Percentiles rank a stretch among this genome's conserved stretches.
These are phyloP conservation scores for Gossypium ekmanianum DNA, from an alignment of 345 rosid genomes.

Conservation along the genomic window DNA sequence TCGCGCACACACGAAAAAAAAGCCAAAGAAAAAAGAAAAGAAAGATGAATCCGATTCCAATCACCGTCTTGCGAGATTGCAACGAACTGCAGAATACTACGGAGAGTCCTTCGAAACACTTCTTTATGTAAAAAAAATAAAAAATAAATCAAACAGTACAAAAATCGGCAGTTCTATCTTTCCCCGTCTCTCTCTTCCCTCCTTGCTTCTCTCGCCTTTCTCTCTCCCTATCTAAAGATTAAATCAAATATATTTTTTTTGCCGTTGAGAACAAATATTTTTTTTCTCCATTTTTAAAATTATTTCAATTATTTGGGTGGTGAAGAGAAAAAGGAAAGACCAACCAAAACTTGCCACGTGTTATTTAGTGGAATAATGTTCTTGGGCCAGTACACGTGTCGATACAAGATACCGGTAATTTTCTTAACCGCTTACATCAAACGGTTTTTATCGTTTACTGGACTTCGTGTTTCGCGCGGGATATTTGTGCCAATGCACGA, in stretches of 20 bases:
- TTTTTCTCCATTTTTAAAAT: not conserved
- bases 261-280: not conserved
- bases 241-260: no score
- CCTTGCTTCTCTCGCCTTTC: not conserved
- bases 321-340: not conserved
- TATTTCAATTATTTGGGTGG: not conserved
- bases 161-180: constrained; percentile 1
- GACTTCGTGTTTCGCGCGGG: constrained; percentile 14
- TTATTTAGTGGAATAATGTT: not conserved
- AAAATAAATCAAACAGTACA: constrained; percentile 25
- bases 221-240: not conserved
- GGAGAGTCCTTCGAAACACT: constrained; percentile 22
- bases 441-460: constrained; percentile 26
- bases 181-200: not conserved
- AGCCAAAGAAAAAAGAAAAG: not conserved
- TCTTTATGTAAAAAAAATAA: constrained; percentile 15
- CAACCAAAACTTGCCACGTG: constrained; percentile 30
- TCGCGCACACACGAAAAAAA: not conserved
- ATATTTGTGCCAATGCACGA: not conserved
- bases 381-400: no score
- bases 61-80: constrained; percentile 29
- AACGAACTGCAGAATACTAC: constrained; percentile 31
- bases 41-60: constrained; percentile 12
- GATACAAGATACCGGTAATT: constrained; percentile 16
- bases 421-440: constrained; percentile 30